These are phyloP conservation scores for Fusarium drepaniforme DNA, from an alignment of 2,329 filamentous ascomycete genomes.

Conservation along the genomic window DNA sequence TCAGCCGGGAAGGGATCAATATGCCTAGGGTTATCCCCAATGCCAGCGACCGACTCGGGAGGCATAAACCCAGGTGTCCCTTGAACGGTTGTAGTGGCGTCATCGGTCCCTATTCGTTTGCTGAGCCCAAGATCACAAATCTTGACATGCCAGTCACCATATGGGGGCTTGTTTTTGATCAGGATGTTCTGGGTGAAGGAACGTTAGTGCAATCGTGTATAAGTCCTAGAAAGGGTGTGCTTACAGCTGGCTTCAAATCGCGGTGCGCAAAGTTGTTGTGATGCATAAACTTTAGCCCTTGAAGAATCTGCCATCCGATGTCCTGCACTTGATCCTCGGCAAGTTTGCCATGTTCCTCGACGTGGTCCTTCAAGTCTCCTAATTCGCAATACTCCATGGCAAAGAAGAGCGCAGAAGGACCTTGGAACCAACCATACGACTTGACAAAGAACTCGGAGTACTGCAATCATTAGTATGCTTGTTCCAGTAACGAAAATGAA, in stretches of 20 bases:
- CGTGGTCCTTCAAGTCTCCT: background rate
- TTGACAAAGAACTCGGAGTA: background rate
- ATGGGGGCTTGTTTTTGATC: background rate
- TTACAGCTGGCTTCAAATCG: slow-evolving; percentile 2
- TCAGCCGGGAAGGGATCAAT: background rate
- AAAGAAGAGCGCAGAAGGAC: background rate
- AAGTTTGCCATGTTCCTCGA: background rate
- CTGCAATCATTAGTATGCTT: background rate
- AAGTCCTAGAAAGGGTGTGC: too few species aligned
- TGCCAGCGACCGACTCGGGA: background rate
- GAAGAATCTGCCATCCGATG: background rate
- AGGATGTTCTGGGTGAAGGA: background rate
- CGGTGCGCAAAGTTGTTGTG: background rate
- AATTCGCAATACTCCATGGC: background rate
- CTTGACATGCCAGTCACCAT: background rate
- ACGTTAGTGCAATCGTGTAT: too few species aligned
- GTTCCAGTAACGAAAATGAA: background rate
- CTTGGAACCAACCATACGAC: background rate
- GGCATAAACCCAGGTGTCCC: background rate
- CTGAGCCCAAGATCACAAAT: background rate
- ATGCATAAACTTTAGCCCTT: slow-evolving; percentile 1
- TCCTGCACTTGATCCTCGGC: background rate
- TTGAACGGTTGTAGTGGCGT: background rate
- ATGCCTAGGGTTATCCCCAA: background rate
- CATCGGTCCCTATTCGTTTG: background rate